Conservation (phyloP, 1,139 yeast genomes). For the Wickerhamomyces sp. region DNA sequence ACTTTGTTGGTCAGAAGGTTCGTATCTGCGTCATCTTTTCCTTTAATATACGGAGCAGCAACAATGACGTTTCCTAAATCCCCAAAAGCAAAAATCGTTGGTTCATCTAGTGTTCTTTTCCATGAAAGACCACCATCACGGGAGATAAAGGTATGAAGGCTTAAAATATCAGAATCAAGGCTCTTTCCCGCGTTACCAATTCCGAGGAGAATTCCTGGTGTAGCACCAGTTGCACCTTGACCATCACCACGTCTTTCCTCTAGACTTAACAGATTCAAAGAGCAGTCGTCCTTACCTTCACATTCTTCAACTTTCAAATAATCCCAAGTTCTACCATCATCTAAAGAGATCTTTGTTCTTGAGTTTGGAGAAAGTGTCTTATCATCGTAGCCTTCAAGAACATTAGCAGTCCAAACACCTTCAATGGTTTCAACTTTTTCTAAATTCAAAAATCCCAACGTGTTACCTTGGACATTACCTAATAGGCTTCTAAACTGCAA, state of each 20-base stretch:
- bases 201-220: constrained; percentile 70
- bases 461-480: constrained; percentile 38
- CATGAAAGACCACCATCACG: constrained; percentile 78
- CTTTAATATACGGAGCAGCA: constrained; percentile 44
- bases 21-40: constrained; percentile 20
- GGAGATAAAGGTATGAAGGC: constrained; percentile 55
- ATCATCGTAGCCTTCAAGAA: constrained; percentile 27
- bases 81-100: constrained; percentile 62
- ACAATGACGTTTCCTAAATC: constrained; percentile 76
- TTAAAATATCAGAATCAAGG: constrained; percentile 24
- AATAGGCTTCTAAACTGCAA: constrained; percentile 45
- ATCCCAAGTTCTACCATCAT: constrained; percentile 65
- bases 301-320: constrained; percentile 46
- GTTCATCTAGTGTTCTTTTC: constrained; percentile 51
- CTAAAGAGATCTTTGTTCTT: constrained; percentile 47
- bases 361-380: constrained; percentile 19
- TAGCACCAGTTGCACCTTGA: constrained; percentile 53
- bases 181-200: constrained; percentile 49
- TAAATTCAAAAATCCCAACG: constrained; percentile 37
- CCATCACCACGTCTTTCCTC: constrained; percentile 53
- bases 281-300: constrained; percentile 41
- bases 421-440: constrained; percentile 58
- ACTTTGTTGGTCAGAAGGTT: constrained; percentile 27
- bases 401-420: constrained; percentile 65
- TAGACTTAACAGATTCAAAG: constrained; percentile 51